These are phyloP conservation scores for Staphylotrichum longicolle DNA, from an alignment of 495 filamentous ascomycete genomes.

Conservation along the genomic window DNA sequence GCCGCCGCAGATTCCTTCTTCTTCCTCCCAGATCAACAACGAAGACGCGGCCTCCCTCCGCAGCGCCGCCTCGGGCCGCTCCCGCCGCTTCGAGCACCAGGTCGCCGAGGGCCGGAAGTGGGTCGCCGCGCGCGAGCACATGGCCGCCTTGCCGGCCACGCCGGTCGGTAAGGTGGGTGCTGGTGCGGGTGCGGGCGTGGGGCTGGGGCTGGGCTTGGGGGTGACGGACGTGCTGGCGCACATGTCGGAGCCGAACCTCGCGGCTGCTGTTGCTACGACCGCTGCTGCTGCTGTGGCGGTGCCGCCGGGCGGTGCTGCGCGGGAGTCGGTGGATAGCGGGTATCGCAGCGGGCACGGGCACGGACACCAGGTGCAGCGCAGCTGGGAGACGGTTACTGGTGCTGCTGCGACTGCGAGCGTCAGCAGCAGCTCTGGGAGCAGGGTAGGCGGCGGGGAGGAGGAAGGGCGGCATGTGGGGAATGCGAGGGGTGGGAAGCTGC, in stretches of 20 bases:
- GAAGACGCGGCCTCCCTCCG: conserved; percentile 13
- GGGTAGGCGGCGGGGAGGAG: too few species aligned
- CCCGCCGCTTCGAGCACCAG: conserved; percentile 20
- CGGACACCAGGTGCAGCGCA: conserved; percentile 15
- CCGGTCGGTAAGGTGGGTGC: too few species aligned
- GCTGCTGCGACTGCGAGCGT: neutral
- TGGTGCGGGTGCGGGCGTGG: too few species aligned
- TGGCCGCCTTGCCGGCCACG: neutral
- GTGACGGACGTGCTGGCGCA: conserved; percentile 10
- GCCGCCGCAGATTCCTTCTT: neutral
- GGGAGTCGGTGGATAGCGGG: conserved; percentile 27
- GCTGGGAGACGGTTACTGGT: neutral
- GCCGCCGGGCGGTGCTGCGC: neutral
- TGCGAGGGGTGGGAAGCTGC: conserved; percentile 7
- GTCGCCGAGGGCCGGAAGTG: conserved; percentile 23
- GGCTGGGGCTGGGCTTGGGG: too few species aligned
- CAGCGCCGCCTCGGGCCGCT: conserved; percentile 4
- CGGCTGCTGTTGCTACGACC: neutral
- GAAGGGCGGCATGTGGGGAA: neutral
- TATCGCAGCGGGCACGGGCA: conserved; percentile 25
- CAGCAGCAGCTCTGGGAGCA: neutral
- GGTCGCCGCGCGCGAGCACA: conserved; percentile 18
- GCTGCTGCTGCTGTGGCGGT: neutral
- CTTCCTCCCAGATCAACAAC: neutral
- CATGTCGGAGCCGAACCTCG: conserved; percentile 17